Base-by-base conservation (phyloP, 2,329 filamentous ascomycete species). In the Pseudocercospora fuligena region DNA sequence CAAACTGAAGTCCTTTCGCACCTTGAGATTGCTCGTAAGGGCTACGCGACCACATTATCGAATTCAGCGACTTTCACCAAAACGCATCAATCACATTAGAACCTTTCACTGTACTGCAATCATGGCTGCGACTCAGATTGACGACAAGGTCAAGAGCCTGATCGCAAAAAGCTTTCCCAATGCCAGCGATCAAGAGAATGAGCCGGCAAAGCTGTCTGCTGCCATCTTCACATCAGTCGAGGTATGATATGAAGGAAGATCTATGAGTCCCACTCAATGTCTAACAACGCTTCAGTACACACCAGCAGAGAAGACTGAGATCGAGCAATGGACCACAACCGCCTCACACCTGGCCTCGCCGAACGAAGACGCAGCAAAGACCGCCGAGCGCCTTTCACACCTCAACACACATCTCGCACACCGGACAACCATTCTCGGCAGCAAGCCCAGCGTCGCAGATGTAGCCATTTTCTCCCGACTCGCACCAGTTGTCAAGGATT, bases 321-420 rank as follows among this genome's bases (percentile, higher is more conserved):
- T 97, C 79, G 89, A 90, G 81, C 90, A 95, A 84, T 97, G 94
- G 94, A 86, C 94, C 77, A 89, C 88, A 76, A 92, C 91, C 54
- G 88, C 92, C 49, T 86, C 89, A 68, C 89, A 90, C 72, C 87
- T 96, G 76, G 87, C 87, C 76, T 80, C 83, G 36, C 78, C 85
- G 33, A 83, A 87, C 66, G 85, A 89, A 74, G 87, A 91, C 69
- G 81, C 84, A 60, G 78, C 82, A 14, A 86, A 87, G 69, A 79
- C 83, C 11, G 80, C 87, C 31, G 85, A 88, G 70, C 90, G 93
- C 68, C 87, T 97, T 70, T 87, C 90, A 66, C 88, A 89, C 63
- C 87, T 98, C 74, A 97, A 98, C 85, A 86, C 87, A 65, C 93
- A 97, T 82, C 89, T 98, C 69, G 90, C 92, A 65, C 92, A 90